Evolutionary conservation across 306 rosid genomes (phyloP), one percentile per base, ranked within the genome.

Genomic region (Glycine soja): DNA sequence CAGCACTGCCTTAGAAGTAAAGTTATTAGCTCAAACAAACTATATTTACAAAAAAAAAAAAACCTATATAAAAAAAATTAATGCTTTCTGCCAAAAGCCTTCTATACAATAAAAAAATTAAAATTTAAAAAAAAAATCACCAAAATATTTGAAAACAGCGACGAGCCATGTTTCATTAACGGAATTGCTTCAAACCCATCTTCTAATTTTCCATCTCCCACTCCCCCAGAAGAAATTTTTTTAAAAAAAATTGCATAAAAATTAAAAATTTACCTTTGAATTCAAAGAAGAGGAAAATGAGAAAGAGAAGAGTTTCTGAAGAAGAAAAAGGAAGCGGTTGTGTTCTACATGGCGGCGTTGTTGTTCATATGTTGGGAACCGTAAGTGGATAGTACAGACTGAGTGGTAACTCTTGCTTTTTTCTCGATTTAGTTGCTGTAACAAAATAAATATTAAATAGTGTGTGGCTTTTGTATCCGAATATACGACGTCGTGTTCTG

Each of bases 181-280:
- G 69, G 15, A 75, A 18, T 85, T 67, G 69, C 80, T 32, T 9
- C 50, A 65, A 52, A 69, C 64, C 85, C 42, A 71, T 53, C 81
- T 52, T 34, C 13, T 16, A 79, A 79, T 57, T 62, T 54, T 74
- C 72, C 56, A 78, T 58, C n/a, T 40, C 79, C 19, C 11, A 67
- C 15, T 32, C 4, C 57, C 45, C 40, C 40, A 18, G n/a, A 8
- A 58, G 13, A 67, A 52, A 4, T 0, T 7, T 9, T 8, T 8
- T 1, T 9, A 16, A 74, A 6, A 62, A 30, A 48, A n/a, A 70
- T 24, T 19, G 69, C 12, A 36, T 64, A 10, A 53, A 42, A 45
- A 24, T 54, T 0, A 51, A 62, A 82, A 75, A 79, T 59, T 77
- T 75, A 77, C 92, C 89, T 81, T 11, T 14, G 81, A 83, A 87